Evolutionary conservation across 1,284 basidiomycete species (phyloP).

Genomic region (Sporisorium scitamineum): DNA sequence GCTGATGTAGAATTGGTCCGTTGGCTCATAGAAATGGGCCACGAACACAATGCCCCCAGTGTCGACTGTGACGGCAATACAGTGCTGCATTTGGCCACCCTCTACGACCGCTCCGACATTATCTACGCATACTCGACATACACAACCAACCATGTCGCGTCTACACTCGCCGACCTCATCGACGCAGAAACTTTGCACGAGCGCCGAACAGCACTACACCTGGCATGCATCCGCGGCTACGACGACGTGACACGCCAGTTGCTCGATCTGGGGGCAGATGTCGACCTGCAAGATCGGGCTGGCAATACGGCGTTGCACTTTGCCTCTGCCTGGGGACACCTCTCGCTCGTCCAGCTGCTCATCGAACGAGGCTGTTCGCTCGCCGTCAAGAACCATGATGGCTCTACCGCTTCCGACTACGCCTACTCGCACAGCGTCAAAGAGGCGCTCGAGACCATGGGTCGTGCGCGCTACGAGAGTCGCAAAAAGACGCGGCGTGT

Average conservation of each 20-base stretch:
- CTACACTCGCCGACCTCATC: slow-evolving; percentile 30
- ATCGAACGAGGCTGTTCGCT: slow-evolving; percentile 88
- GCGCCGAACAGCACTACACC: slow-evolving; percentile 86
- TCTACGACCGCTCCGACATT: slow-evolving; percentile 54
- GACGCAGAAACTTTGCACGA: slow-evolving; percentile 36
- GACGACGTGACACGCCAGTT: slow-evolving; percentile 89
- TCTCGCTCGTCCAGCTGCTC: slow-evolving; percentile 82
- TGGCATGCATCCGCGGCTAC: slow-evolving; percentile 87
- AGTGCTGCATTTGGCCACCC: slow-evolving; percentile 50
- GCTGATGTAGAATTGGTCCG: slow-evolving; percentile 56
- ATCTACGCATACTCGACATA: slow-evolving; percentile 48
- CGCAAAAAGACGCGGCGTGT: slow-evolving; percentile 32
- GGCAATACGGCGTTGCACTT: slow-evolving; percentile 94
- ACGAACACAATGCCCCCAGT: slow-evolving; percentile 48
- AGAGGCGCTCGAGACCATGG: slow-evolving; percentile 54
- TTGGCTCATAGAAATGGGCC: slow-evolving; percentile 64
- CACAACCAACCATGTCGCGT: slow-evolving; percentile 28
- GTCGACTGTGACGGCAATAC: slow-evolving; percentile 45
- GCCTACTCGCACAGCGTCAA: slow-evolving; percentile 74
- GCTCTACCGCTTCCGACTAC: slow-evolving; percentile 90
- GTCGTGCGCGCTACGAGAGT: slow-evolving; percentile 42
- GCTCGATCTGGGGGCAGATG: slow-evolving; percentile 86
- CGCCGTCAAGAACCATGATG: slow-evolving; percentile 84
- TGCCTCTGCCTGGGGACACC: slow-evolving; percentile 44
- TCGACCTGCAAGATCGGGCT: slow-evolving; percentile 86